Conservation (phyloP, 2,329 filamentous ascomycete species). For the Zymoseptoria brevis region DNA sequence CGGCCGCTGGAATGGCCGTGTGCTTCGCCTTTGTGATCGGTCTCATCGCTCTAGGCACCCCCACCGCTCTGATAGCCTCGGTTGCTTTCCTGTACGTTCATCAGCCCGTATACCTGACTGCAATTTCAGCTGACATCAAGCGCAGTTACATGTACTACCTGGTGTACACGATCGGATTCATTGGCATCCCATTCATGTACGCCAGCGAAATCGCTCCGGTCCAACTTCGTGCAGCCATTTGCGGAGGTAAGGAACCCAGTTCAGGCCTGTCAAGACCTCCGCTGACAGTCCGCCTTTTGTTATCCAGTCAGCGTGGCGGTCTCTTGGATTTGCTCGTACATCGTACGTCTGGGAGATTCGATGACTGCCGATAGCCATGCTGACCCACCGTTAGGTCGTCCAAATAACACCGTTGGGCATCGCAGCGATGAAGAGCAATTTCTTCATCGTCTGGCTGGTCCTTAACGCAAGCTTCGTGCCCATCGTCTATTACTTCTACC, state of each 20-base stretch:
- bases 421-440: conserved; percentile 23
- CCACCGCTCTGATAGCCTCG: conserved; percentile 1
- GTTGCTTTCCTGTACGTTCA: conserved; percentile 9
- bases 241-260: too few species aligned
- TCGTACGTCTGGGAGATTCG: background rate
- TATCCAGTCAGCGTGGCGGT: background rate
- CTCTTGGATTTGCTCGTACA: background rate
- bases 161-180: conserved; percentile 20
- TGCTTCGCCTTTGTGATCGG: conserved; percentile 17
- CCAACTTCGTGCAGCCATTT: background rate
- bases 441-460: conserved; percentile 42
- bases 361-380: background rate
- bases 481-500: conserved; percentile 28
- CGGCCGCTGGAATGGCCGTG: conserved; percentile 14
- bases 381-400: conserved; percentile 18
- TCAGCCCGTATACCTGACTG: background rate
- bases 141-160: conserved; percentile 13
- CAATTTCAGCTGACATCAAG: background rate
- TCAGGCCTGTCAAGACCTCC: too few species aligned
- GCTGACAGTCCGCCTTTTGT: too few species aligned
- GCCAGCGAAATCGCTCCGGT: conserved; percentile 19
- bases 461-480: conserved; percentile 26
- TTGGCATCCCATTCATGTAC: conserved; percentile 17
- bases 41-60: background rate
- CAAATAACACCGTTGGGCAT: conserved; percentile 28